phyloP scores from a whole-genome alignment of 2,329 filamentous ascomycete genomes.

The Colletotrichum sp. region DNA sequence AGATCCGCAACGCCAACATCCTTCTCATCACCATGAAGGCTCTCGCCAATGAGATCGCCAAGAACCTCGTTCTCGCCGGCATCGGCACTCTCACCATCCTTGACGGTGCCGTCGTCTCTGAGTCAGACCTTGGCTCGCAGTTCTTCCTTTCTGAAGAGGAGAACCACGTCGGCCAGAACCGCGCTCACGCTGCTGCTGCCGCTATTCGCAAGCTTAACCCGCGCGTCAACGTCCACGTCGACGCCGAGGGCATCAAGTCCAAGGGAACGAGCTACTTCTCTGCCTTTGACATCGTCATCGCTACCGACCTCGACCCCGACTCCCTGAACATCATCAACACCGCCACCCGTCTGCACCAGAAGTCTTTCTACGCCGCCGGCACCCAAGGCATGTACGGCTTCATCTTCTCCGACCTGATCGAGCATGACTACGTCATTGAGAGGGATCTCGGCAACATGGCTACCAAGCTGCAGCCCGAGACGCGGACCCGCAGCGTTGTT shows the following conservation, averaged over 20 bases:
- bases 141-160: conserved; percentile 78
- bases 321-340: conserved; percentile 84
- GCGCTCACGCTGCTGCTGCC: conserved; percentile 80
- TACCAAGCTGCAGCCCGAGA: conserved; percentile 68
- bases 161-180: conserved; percentile 77
- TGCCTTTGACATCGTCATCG: conserved; percentile 84
- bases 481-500: conserved; percentile 77
- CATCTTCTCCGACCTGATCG: conserved; percentile 91
- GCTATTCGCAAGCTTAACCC: conserved; percentile 88
- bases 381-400: conserved; percentile 93
- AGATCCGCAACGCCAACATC: conserved; percentile 87
- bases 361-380: conserved; percentile 87
- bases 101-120: conserved; percentile 76
- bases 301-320: conserved; percentile 82
- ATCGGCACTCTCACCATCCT: conserved; percentile 89
- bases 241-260: conserved; percentile 68
- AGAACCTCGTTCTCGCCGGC: conserved; percentile 90
- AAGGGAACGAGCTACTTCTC: conserved; percentile 79
- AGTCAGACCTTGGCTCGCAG: conserved; percentile 80
- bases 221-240: conserved; percentile 77
- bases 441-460: conserved; percentile 80
- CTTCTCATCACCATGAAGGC: conserved; percentile 88
- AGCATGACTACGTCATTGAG: conserved; percentile 89
- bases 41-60: conserved; percentile 92
- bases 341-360: conserved; percentile 77